Conservation (phyloP, 108 stramenopile genomes). For the Cyclotella baltica region DNA sequence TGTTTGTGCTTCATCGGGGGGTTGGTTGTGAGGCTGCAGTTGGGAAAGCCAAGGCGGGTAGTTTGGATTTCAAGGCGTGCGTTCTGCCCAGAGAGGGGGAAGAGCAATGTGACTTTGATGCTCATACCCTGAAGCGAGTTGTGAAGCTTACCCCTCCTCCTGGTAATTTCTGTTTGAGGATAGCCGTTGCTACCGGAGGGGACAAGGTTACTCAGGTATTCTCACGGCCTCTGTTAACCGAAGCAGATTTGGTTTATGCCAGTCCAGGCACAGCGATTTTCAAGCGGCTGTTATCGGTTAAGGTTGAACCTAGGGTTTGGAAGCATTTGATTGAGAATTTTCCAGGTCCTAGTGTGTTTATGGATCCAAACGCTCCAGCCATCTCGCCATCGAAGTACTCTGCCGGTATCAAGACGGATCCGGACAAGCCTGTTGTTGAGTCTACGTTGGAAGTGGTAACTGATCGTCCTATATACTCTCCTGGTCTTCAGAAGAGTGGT, state of each 20-base stretch:
- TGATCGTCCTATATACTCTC: not conserved
- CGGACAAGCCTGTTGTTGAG: no score
- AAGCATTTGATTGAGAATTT: slow-evolving; percentile 1
- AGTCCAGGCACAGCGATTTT: not conserved
- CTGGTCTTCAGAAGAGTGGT: not conserved
- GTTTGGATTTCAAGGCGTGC: not conserved
- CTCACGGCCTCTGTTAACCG: not conserved
- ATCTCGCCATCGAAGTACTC: not conserved
- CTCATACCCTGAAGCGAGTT: not conserved
- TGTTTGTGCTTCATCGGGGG: not conserved
- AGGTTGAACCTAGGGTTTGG: not conserved
- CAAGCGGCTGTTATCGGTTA: not conserved
- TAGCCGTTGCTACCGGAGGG: not conserved
- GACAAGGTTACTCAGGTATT: slow-evolving; percentile 5
- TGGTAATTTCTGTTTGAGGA: not conserved
- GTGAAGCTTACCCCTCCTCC: not conserved
- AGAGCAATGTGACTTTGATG: not conserved
- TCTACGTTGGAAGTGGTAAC: not conserved
- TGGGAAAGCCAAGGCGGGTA: not conserved
- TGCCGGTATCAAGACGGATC: no score
- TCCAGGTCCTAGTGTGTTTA: not conserved
- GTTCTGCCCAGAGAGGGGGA: not conserved
- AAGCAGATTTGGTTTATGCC: not conserved
- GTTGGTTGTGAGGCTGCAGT: not conserved
- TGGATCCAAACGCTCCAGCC: not conserved